phyloP scores from a whole-genome alignment of 2,329 filamentous ascomycete genomes.

The Epicoccum sorghinum region DNA sequence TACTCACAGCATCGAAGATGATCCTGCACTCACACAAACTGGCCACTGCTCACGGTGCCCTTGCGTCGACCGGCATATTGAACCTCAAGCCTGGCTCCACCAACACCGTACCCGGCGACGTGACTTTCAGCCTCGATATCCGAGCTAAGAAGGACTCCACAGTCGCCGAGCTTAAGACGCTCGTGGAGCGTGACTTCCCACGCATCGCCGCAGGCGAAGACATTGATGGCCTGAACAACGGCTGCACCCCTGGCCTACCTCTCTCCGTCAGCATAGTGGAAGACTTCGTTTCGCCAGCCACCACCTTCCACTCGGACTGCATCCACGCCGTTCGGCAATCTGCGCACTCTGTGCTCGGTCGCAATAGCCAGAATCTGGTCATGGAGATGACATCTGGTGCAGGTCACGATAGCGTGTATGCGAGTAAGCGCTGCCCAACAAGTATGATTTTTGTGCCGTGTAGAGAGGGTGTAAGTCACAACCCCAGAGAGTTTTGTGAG shows the following conservation, averaged over 20 bases:
- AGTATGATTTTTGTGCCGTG: conserved; percentile 58
- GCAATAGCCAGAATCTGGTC: conserved; percentile 57
- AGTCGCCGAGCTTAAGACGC: conserved; percentile 63
- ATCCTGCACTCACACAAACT: conserved; percentile 70
- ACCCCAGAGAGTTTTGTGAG: conserved; percentile 53
- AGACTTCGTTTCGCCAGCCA: conserved; percentile 63
- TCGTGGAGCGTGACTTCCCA: conserved; percentile 64
- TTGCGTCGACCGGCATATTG: conserved; percentile 74
- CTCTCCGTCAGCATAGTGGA: conserved; percentile 64
- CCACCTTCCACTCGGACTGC: conserved; percentile 70
- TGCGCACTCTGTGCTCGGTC: conserved; percentile 63
- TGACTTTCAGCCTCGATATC: conserved; percentile 72
- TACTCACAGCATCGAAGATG: conserved; percentile 70
- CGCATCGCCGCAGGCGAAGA: conserved; percentile 64
- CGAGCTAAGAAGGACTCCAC: conserved; percentile 63
- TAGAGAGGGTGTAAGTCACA: conserved; percentile 56
- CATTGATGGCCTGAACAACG: conserved; percentile 53
- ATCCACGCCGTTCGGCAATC: conserved; percentile 68
- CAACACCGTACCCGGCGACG: conserved; percentile 74
- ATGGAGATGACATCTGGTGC: conserved; percentile 67
- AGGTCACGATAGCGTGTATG: conserved; percentile 64
- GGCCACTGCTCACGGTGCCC: conserved; percentile 63
- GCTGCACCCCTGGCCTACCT: conserved; percentile 55
- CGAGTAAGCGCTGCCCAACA: conserved; percentile 53
- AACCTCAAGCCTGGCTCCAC: conserved; percentile 70